Conservation (phyloP, 192 early-diverging fungal genomes). For the Phlyctochytrium planicorne region DNA sequence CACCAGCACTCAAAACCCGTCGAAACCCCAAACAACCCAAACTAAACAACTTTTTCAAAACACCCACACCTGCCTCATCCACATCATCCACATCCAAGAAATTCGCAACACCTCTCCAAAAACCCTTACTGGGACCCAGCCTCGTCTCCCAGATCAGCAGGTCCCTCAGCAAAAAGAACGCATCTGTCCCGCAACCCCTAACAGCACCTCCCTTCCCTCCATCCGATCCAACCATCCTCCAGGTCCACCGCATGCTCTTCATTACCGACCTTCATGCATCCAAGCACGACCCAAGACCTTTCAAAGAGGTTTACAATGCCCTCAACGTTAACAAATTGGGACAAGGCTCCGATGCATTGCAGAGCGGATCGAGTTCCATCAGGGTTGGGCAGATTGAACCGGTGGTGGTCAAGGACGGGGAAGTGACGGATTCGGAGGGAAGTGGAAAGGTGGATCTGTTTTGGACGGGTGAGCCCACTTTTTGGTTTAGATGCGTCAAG, state of each 20-base stretch:
- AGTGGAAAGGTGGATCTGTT: not conserved
- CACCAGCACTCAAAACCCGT: too few relatives aligned
- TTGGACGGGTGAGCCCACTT: not conserved
- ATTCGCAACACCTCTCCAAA: too few relatives aligned
- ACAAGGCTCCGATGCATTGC: not conserved
- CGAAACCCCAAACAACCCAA: too few relatives aligned
- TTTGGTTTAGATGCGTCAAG: not conserved
- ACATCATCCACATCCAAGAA: too few relatives aligned
- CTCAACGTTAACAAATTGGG: not conserved
- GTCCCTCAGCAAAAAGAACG: too few relatives aligned
- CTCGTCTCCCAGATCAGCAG: too few relatives aligned
- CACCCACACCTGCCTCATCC: too few relatives aligned
- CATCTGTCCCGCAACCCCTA: too few relatives aligned
- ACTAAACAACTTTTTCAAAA: too few relatives aligned
- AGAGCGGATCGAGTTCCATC: not conserved
- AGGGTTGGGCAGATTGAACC: not conserved
- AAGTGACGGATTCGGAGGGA: not conserved
- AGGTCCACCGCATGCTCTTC: not conserved
- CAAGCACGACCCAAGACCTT: not conserved
- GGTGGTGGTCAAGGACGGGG: not conserved
- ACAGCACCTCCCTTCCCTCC: not conserved
- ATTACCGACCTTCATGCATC: not conserved
- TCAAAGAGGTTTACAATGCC: not conserved
- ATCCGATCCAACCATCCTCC: not conserved
- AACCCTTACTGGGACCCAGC: too few relatives aligned